A percentile compares a stretch with the other conserved stretches of the same genome.
These are phyloP conservation scores for Hypholoma fasciculare DNA, from an alignment of 768 basidiomycete genomes.

Conservation along the genomic window DNA sequence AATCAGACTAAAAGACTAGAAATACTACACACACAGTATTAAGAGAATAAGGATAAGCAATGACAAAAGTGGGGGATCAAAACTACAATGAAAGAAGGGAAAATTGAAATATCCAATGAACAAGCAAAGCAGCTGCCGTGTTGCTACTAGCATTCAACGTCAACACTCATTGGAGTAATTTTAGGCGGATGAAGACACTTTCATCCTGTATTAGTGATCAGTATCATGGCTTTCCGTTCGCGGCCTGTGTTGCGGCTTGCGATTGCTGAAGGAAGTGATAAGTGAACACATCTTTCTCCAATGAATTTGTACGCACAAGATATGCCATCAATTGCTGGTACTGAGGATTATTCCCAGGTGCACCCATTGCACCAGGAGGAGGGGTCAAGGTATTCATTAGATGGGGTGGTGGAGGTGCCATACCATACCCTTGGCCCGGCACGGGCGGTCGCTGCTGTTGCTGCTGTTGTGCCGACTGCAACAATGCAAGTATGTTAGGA, in stretches of 20 bases:
- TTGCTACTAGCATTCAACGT: neutral
- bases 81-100: slow-evolving; percentile 1
- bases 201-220: neutral
- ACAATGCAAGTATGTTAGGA: slow-evolving; percentile 67
- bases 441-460: slow-evolving; percentile 33
- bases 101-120: slow-evolving; percentile 5
- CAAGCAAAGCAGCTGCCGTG: neutral
- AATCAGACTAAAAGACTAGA: slow-evolving; percentile 5
- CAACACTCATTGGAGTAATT: neutral
- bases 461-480: slow-evolving; percentile 58
- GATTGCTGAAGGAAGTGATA: slow-evolving; percentile 27
- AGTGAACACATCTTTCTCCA: neutral
- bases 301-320: slow-evolving; percentile 42
- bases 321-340: slow-evolving; percentile 74
- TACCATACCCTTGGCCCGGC: slow-evolving; percentile 31
- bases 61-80: slow-evolving; percentile 5
- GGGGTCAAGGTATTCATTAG: slow-evolving; percentile 35
- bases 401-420: slow-evolving; percentile 32
- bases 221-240: slow-evolving; percentile 20
- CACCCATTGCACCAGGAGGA: slow-evolving; percentile 36
- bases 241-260: slow-evolving; percentile 27
- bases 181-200: neutral
- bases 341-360: slow-evolving; percentile 42
- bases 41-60: slow-evolving; percentile 25
- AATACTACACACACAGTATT: slow-evolving; percentile 7